Conservation (phyloP, 495 filamentous ascomycete species). For the Lichenothelia convexa region DNA sequence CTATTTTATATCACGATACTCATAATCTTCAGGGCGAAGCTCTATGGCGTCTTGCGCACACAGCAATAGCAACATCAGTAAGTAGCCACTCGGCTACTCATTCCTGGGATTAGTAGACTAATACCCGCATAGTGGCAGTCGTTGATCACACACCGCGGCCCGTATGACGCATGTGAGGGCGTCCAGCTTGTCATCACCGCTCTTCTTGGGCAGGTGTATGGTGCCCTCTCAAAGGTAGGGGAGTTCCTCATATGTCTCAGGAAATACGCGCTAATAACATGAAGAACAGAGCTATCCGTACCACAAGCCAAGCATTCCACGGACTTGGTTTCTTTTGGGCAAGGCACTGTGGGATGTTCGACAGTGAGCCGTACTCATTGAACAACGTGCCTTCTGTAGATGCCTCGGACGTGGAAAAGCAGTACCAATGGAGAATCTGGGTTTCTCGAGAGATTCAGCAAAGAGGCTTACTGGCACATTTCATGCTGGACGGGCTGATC, state of each 20-base stretch:
- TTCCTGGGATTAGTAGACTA: not conserved
- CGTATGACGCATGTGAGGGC: slow-evolving; percentile 28
- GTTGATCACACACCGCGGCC: slow-evolving; percentile 28
- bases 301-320: slow-evolving; percentile 30
- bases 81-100: not conserved
- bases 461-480: slow-evolving; percentile 28
- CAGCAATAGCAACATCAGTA: slow-evolving; percentile 30
- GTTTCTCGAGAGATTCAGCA: slow-evolving; percentile 29
- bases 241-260: not conserved
- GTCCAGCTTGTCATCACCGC: slow-evolving; percentile 31
- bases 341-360: slow-evolving; percentile 28
- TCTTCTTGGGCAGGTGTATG: slow-evolving; percentile 29
- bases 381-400: slow-evolving; percentile 20
- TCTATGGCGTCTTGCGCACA: slow-evolving; percentile 30
- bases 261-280: not conserved
- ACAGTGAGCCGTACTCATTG: slow-evolving; percentile 22
- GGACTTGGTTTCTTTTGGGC: slow-evolving; percentile 33
- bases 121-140: slow-evolving; percentile 24
- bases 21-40: slow-evolving; percentile 22
- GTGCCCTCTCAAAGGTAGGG: slow-evolving; percentile 25
- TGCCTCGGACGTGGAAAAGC: slow-evolving; percentile 21
- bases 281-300: slow-evolving; percentile 26
- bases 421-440: slow-evolving; percentile 28
- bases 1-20: not conserved
- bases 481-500: slow-evolving; percentile 30